Evolutionary conservation across 805 yeast species (phyloP).

Genomic region (Metschnikowia drakensbergensis): DNA sequence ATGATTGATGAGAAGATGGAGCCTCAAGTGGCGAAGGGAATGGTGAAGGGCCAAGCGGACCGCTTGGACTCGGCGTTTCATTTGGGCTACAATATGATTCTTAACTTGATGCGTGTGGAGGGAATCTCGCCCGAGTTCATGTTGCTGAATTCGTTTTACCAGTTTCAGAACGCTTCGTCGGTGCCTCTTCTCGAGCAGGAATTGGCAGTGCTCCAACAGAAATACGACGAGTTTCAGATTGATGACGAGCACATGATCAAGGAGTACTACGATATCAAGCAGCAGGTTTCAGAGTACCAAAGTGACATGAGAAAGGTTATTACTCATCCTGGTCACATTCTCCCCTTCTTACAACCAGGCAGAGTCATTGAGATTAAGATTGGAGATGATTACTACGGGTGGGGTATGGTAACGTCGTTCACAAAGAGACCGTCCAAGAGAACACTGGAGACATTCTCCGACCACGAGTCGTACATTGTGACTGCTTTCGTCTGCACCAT

Average conservation of each 20-base stretch:
- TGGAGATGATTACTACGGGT: slow-evolving; percentile 73
- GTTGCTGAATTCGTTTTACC: slow-evolving; percentile 91
- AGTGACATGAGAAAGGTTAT: slow-evolving; percentile 76
- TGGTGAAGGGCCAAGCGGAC: slow-evolving; percentile 99
- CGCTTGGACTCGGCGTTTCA: slow-evolving; percentile 97
- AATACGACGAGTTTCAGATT: slow-evolving; percentile 48
- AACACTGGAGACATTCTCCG: slow-evolving; percentile 58
- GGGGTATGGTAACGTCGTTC: slow-evolving; percentile 87
- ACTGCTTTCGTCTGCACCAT: slow-evolving; percentile 76
- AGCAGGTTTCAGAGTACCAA: slow-evolving; percentile 66
- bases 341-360: slow-evolving; percentile 86
- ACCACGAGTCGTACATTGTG: slow-evolving; percentile 87
- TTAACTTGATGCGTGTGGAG: slow-evolving; percentile 93
- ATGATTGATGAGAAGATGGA: slow-evolving; percentile 99
- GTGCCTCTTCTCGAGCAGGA: slow-evolving; percentile 81
- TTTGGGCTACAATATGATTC: slow-evolving; percentile 93
- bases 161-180: slow-evolving; percentile 88
- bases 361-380: slow-evolving; percentile 71
- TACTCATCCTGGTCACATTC: slow-evolving; percentile 84
- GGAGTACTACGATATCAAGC: slow-evolving; percentile 78
- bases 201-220: slow-evolving; percentile 48
- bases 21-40: slow-evolving; percentile 97
- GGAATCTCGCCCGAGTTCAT: slow-evolving; percentile 97
- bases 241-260: slow-evolving; percentile 73
- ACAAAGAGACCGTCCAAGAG: slow-evolving; percentile 66